A percentile compares a stretch with the other conserved stretches of the same genome.
phyloP scores from a whole-genome alignment of 2,329 filamentous ascomycete genomes.

The Microdochium trichocladiopsis region DNA sequence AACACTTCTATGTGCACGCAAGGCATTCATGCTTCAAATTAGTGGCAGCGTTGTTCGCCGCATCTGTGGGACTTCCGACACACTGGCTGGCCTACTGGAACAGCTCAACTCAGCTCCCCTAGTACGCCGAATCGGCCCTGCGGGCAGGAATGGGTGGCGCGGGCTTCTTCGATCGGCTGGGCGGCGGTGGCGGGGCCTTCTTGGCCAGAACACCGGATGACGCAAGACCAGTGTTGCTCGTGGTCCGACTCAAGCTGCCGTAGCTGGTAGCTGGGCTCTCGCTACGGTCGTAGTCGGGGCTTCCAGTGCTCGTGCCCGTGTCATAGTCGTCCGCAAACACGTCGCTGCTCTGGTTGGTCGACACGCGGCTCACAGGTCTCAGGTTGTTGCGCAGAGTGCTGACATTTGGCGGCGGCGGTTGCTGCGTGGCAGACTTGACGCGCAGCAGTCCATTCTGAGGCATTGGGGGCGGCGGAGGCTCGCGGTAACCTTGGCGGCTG shows the following conservation, averaged over 20 bases:
- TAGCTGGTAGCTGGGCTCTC: conserved; percentile 50
- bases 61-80: too few relatives aligned
- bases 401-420: conserved; percentile 18
- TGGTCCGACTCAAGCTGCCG: conserved; percentile 42
- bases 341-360: conserved; percentile 30
- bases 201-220: conserved; percentile 22
- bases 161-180: conserved; percentile 45
- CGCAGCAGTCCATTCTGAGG: conserved; percentile 6
- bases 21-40: neutral
- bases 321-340: conserved; percentile 43
- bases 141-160: conserved; percentile 42
- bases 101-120: neutral
- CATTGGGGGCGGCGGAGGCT: conserved; percentile 16
- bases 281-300: conserved; percentile 43
- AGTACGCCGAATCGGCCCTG: conserved; percentile 15
- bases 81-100: too few relatives aligned
- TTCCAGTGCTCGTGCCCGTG: conserved; percentile 41
- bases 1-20: neutral
- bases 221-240: conserved; percentile 25
- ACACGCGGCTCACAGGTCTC: conserved; percentile 37
- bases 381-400: conserved; percentile 32
- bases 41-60: too few relatives aligned
- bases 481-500: conserved; percentile 15
- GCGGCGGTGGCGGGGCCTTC: conserved; percentile 37
- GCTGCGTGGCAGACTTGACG: conserved; percentile 12